Evolutionary conservation across 257 asterid genomes (phyloP).

Genomic region (Primulina eburnea): DNA sequence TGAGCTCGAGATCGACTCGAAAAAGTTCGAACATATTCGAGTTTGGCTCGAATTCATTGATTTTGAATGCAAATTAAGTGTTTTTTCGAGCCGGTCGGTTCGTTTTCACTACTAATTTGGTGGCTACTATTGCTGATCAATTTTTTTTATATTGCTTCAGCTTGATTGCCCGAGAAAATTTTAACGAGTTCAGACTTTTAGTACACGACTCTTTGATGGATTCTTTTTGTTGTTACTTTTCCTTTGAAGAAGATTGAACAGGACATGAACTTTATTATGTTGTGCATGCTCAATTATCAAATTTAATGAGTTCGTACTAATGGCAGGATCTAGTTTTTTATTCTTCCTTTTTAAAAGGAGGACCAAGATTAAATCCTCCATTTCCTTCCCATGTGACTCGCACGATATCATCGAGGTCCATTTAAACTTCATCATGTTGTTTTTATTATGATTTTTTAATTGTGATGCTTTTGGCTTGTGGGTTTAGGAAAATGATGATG

Average conservation of each 20-base stretch:
- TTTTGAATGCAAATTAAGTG: no score
- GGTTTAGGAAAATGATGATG: constrained; percentile 39
- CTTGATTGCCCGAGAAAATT: no score
- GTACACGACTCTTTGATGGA: constrained; percentile 11
- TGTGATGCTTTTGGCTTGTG: constrained; percentile 23
- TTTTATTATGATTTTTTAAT: constrained; percentile 1
- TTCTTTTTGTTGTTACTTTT: not conserved
- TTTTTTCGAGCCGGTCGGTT: no score
- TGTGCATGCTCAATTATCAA: not conserved
- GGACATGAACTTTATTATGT: not conserved
- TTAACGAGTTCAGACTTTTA: not conserved
- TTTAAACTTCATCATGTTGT: not conserved
- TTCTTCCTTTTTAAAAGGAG: not conserved
- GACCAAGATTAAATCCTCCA: not conserved
- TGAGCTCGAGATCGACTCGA: no score
- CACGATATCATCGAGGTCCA: not conserved
- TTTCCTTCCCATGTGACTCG: not conserved
- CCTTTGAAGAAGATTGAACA: not conserved
- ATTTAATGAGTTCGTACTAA: not conserved
- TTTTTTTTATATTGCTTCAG: no score
- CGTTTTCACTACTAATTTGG: no score
- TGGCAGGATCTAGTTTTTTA: not conserved
- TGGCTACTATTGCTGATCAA: no score
- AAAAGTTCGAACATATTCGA: no score
- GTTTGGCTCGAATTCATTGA: no score